Evolutionary conservation across 257 asterid genomes (phyloP), one percentile per base, ranked within the genome.

Genomic region (Salvia miltiorrhiza): DNA sequence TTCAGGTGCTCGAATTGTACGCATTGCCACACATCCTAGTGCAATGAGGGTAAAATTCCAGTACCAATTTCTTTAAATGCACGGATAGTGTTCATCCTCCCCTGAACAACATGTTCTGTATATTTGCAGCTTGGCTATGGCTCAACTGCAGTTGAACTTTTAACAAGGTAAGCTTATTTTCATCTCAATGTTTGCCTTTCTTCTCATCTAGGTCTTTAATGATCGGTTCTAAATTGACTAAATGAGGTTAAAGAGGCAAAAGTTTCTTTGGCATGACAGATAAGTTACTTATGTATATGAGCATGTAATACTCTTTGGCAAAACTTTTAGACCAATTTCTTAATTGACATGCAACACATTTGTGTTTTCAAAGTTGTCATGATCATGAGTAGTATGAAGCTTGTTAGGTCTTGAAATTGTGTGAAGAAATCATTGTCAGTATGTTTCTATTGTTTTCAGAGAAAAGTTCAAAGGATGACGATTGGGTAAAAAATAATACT

Each of bases 21-120:
- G 96, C 72, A 90, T 93, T 79, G 97, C 99, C 71, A 90, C 99
- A 60, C 99, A 93, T 79, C 99, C 97, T 41, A 88, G 79, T 83
- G 96, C 96, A 70, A 90, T 86, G 96, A 81, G 84, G 99, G 98
- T 92, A 92, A n/a, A 78, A 2, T 81, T 28, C 58, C 61, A 50
- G 52, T 54, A 12, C 41, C 70, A 17, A 23, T 26, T 80, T 69
- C 37, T 28, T 5, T 54, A 19, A 11, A 66, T 28, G 30, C 40
- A 30, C 54, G 62, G 43, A 62, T 53, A 26, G 0, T 69, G 52
- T 47, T 66, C 44, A 63, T 12, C 16, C 53, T 39, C 64, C 49
- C 41, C 47, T 73, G 35, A 63, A 32, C 23, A 62, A 40, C 20
- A 20, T 4, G 50, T 72, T 77, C 78, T 40, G 9, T 16, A 73